Percentiles rank a stretch among this genome's conserved stretches.
These are phyloP conservation scores for Coemansia sp. DNA, from an alignment of 192 early-diverging fungal species.

Conservation along the genomic window DNA sequence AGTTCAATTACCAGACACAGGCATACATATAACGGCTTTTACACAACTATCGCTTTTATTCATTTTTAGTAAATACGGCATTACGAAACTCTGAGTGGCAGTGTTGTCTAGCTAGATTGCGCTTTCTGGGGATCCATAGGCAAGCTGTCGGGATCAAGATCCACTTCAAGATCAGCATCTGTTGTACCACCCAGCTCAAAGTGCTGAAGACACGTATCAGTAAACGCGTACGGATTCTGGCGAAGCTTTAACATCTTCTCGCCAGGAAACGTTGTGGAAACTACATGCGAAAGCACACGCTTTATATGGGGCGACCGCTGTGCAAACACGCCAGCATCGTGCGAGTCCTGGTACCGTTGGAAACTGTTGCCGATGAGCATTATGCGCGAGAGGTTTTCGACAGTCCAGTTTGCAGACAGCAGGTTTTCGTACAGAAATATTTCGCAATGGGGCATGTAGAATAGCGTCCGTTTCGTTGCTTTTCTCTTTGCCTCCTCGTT, in stretches of 20 bases:
- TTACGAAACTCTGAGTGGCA: background rate
- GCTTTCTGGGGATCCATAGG: too few species aligned
- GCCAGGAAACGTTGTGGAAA: slow-evolving; percentile 17
- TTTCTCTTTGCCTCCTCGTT: slow-evolving; percentile 39
- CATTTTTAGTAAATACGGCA: slow-evolving; percentile 3
- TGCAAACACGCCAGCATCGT: slow-evolving; percentile 15
- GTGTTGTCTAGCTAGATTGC: background rate
- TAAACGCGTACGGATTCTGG: slow-evolving; percentile 43
- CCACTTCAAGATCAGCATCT: background rate
- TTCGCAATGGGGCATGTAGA: slow-evolving; percentile 58
- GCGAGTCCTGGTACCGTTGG: slow-evolving; percentile 30
- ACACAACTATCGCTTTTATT: background rate
- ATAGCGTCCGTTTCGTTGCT: slow-evolving; percentile 26
- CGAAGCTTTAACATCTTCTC: slow-evolving; percentile 32
- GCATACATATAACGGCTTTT: slow-evolving; percentile 11
- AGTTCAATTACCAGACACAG: slow-evolving; percentile 30
- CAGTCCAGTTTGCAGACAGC: slow-evolving; percentile 33
- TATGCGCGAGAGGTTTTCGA: slow-evolving; percentile 7
- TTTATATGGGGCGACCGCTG: slow-evolving; percentile 22
- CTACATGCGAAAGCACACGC: slow-evolving; percentile 9
- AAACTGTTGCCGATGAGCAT: slow-evolving; percentile 44
- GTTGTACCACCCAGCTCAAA: background rate
- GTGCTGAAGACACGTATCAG: slow-evolving; percentile 39
- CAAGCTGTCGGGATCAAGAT: too few species aligned
- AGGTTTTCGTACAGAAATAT: slow-evolving; percentile 52